These are phyloP conservation scores for Sarocladium oryzae DNA, from an alignment of 2,329 filamentous ascomycete genomes.

Conservation along the genomic window DNA sequence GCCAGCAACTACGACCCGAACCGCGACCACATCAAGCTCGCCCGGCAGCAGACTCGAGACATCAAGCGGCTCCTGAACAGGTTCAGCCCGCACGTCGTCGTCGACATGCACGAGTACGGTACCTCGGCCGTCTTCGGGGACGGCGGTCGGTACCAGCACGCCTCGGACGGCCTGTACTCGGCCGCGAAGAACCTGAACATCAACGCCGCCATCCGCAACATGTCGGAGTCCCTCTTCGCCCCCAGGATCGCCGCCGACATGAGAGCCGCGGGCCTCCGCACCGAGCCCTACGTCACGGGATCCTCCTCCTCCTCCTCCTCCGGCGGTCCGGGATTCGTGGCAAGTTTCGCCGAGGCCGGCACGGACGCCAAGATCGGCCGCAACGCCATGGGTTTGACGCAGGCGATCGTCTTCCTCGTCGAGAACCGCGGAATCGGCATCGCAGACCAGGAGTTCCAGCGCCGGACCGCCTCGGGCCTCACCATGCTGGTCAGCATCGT, in stretches of 20 bases:
- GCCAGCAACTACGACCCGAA: slow-evolving; percentile 25
- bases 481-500: slow-evolving; percentile 22
- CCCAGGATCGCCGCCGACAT: slow-evolving; percentile 21
- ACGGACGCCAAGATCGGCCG: slow-evolving; percentile 24
- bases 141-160: slow-evolving; percentile 18
- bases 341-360: slow-evolving; percentile 21
- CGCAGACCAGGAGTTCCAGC: slow-evolving; percentile 24
- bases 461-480: slow-evolving; percentile 21
- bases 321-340: slow-evolving; percentile 12
- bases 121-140: slow-evolving; percentile 16
- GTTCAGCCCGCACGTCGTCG: slow-evolving; percentile 23
- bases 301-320: slow-evolving; percentile 13
- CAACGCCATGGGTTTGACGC: slow-evolving; percentile 23
- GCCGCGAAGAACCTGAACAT: slow-evolving; percentile 29
- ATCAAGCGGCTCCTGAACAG: slow-evolving; percentile 22
- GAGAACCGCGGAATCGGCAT: slow-evolving; percentile 26
- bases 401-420: slow-evolving; percentile 22
- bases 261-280: slow-evolving; percentile 20
- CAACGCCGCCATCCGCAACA: slow-evolving; percentile 20
- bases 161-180: slow-evolving; percentile 24
- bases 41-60: slow-evolving; percentile 22
- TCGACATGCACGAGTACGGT: slow-evolving; percentile 27
- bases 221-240: slow-evolving; percentile 23
- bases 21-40: slow-evolving; percentile 26
- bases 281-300: slow-evolving; percentile 23